These are phyloP conservation scores for Aspergillus japonicus DNA, from an alignment of 2,329 filamentous ascomycete genomes.

Conservation along the genomic window DNA sequence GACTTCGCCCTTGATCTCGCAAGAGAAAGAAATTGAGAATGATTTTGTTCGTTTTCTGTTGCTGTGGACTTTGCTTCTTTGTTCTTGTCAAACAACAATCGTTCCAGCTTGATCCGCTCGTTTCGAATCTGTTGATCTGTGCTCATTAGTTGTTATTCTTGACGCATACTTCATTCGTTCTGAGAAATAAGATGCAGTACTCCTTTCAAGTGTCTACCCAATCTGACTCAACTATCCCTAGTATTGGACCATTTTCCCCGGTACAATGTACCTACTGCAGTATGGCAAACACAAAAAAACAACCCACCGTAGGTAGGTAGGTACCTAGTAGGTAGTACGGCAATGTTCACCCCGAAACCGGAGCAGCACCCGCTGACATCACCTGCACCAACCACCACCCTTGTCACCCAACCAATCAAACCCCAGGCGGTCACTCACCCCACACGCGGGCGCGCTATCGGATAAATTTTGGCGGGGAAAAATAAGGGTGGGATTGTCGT, in stretches of 20 bases:
- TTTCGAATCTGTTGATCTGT: not conserved
- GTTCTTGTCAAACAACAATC: not conserved
- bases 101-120: not conserved
- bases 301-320: too few relatives aligned
- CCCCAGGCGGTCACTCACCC: constrained; percentile 13
- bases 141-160: not conserved
- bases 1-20: not conserved
- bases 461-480: constrained; percentile 29
- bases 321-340: too few relatives aligned
- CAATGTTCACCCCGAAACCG: not conserved
- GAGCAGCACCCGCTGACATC: constrained; percentile 14
- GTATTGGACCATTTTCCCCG: too few relatives aligned
- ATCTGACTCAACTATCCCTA: too few relatives aligned
- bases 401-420: constrained; percentile 13
- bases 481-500: not conserved
- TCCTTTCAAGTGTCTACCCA: too few relatives aligned
- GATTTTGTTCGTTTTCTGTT: not conserved
- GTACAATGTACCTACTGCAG: too few relatives aligned
- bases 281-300: too few relatives aligned
- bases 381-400: not conserved
- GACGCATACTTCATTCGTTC: not conserved
- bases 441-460: not conserved
- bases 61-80: not conserved
- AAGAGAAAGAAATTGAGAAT: not conserved
- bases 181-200: not conserved